Evolutionary conservation across 2,329 filamentous ascomycete species (phyloP), one percentile per base, ranked within the genome.

Genomic region (Sarocladium oryzae): DNA sequence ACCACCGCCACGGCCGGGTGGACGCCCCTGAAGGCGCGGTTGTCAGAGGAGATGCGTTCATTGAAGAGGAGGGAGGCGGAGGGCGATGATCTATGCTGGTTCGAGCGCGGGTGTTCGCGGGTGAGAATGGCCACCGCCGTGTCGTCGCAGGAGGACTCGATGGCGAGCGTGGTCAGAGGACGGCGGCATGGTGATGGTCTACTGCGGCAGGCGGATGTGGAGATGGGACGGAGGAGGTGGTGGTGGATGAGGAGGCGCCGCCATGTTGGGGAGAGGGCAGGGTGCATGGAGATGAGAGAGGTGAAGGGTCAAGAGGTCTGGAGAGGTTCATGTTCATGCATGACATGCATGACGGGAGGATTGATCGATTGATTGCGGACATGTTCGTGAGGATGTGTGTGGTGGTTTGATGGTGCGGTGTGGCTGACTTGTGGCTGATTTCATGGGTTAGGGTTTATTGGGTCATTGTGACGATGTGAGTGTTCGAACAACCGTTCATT

Each of bases 131-230:
- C 86, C 18, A 96, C 90, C 53, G 87, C 91, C 1, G 91, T 96
- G 71, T 97, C 92, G 69, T 97, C 92, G 75, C 92, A 93, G 2
- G 86, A 90, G 9, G 86, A 86, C 66, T 93, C 88, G 62, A 93
- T 90, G 50, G 87, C 87, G 46, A 92, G 77, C 4, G 79, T 82
- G 16, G 78, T 63, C 52, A 81, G 71, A 36, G 54, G 56, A 23
- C 68, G 69, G 16, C 54, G 57, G 9, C 13, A 15, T n/a, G n/a
- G n/a, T n/a, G n/a, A n/a, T n/a, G n/a, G n/a, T n/a, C n/a, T n/a
- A n/a, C n/a, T n/a, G 26, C 24, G 38, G 35, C 4, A 30, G 28
- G 13, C 7, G 28, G 7, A 28, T 23, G 36, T 28, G 10, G 30
- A 37, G 46, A 2, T n/a, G 20, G 13, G 7, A 24, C 24, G 18